Percentiles rank a stretch among this genome's conserved stretches.
phyloP scores from a whole-genome alignment of 2,329 filamentous ascomycete genomes.

The Fusarium sp. region DNA sequence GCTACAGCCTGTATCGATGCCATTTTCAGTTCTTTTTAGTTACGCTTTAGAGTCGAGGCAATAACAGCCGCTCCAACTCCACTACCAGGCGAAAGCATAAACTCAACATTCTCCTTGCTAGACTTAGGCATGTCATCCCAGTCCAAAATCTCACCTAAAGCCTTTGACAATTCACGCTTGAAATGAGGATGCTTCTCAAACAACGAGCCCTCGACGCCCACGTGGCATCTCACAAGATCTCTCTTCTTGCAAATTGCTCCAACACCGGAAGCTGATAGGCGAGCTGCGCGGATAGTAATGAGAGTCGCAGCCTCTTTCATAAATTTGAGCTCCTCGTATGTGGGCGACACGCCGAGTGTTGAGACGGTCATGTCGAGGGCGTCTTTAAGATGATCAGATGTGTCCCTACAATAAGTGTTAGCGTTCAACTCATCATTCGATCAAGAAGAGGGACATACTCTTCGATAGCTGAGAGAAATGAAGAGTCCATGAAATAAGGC shows the following conservation, averaged over 20 bases:
- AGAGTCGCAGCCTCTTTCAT: constrained; percentile 90
- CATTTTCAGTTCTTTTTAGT: not conserved
- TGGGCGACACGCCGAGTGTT: constrained; percentile 78
- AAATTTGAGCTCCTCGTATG: constrained; percentile 85
- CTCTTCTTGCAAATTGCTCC: constrained; percentile 98
- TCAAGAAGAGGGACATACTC: constrained; percentile 66
- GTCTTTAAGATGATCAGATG: constrained; percentile 92
- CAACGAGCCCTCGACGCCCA: constrained; percentile 95
- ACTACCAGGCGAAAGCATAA: constrained; percentile 9
- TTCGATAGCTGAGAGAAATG: constrained; percentile 92
- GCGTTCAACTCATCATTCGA: accelerated
- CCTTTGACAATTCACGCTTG: constrained; percentile 88
- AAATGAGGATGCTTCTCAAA: constrained; percentile 99
- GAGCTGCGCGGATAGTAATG: constrained; percentile 94
- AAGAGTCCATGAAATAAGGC: constrained; percentile 90
- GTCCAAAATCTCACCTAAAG: constrained; percentile 83
- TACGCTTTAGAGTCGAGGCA: constrained; percentile 7
- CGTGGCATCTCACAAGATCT: constrained; percentile 85
- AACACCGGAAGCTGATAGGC: constrained; percentile 93
- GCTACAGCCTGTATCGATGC: no score
- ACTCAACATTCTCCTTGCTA: not conserved
- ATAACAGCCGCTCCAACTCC: constrained; percentile 20
- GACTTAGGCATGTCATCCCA: accelerated
- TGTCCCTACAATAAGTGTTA: constrained; percentile 70
- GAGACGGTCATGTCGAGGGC: constrained; percentile 84